Conservation (phyloP, 352 stramenopile species). For the Phytophthora tubulina region DNA sequence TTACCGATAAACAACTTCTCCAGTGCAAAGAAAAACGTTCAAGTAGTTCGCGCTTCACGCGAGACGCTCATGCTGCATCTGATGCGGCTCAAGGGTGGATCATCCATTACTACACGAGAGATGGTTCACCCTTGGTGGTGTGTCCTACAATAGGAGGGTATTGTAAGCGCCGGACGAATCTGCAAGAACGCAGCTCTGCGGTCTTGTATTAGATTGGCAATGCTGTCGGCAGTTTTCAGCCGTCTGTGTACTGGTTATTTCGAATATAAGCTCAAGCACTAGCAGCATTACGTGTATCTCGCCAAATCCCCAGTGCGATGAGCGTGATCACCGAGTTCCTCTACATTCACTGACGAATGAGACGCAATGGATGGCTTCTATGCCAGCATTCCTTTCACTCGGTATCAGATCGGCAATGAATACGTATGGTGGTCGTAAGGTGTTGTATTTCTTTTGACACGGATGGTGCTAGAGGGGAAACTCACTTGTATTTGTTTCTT, state of each 20-base stretch:
- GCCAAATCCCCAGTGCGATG: background rate
- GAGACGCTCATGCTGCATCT: slow-evolving; percentile 6
- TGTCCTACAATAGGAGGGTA: slow-evolving; percentile 12
- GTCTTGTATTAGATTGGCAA: slow-evolving; percentile 27
- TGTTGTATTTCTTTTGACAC: no score
- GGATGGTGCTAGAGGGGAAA: no score
- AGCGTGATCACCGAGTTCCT: background rate
- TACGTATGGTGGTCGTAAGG: no score
- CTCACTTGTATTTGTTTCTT: no score
- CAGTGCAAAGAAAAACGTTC: background rate
- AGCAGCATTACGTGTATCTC: background rate
- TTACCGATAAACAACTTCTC: background rate
- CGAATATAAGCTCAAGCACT: background rate
- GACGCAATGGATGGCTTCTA: background rate
- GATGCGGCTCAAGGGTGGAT: slow-evolving; percentile 23
- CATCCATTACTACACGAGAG: background rate
- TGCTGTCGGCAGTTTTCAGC: slow-evolving; percentile 14
- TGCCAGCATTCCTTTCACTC: background rate
- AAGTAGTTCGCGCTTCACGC: background rate
- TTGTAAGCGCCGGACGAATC: slow-evolving; percentile 1
- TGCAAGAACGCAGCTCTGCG: slow-evolving; percentile 22
- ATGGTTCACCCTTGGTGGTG: background rate
- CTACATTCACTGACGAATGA: background rate
- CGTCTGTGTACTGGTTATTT: background rate
- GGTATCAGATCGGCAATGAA: no score